Conservation (phyloP, 1,284 basidiomycete genomes). For the Puccinia horiana region DNA sequence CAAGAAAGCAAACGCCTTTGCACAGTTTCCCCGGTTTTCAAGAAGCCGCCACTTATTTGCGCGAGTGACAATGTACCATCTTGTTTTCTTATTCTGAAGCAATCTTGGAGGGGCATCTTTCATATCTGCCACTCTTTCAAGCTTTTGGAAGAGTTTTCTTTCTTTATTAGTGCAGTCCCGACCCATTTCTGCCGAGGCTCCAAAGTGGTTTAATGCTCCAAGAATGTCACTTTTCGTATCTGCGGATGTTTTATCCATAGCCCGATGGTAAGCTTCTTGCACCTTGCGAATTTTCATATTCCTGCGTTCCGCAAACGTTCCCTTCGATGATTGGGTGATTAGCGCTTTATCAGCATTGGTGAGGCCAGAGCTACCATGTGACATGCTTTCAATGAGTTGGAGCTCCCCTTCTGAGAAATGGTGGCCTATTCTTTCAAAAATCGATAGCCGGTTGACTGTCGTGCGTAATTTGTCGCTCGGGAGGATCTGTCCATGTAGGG, state of each 20-base stretch:
- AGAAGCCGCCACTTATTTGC: background rate
- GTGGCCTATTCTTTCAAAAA: background rate
- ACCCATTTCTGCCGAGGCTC: too few relatives aligned
- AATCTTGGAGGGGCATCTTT: background rate
- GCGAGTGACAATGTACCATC: background rate
- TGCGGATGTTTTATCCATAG: background rate
- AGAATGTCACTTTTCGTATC: background rate
- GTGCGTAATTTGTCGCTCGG: background rate
- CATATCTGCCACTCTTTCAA: background rate
- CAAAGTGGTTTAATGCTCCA: background rate
- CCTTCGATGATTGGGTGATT: background rate
- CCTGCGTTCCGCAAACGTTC: background rate
- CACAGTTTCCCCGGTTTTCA: background rate
- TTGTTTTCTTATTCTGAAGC: background rate
- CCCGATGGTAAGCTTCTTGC: background rate
- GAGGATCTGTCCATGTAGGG: background rate
- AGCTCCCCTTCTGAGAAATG: background rate
- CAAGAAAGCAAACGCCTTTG: background rate
- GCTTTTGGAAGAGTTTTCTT: background rate
- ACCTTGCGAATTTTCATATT: background rate
- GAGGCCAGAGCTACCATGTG: background rate
- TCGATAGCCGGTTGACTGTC: background rate
- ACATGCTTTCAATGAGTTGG: constrained; percentile 1
- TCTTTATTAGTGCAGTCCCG: background rate
- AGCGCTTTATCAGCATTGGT: background rate